These are phyloP conservation scores for Skeletonema marinoi DNA, from an alignment of 108 stramenopile species.

Conservation along the genomic window DNA sequence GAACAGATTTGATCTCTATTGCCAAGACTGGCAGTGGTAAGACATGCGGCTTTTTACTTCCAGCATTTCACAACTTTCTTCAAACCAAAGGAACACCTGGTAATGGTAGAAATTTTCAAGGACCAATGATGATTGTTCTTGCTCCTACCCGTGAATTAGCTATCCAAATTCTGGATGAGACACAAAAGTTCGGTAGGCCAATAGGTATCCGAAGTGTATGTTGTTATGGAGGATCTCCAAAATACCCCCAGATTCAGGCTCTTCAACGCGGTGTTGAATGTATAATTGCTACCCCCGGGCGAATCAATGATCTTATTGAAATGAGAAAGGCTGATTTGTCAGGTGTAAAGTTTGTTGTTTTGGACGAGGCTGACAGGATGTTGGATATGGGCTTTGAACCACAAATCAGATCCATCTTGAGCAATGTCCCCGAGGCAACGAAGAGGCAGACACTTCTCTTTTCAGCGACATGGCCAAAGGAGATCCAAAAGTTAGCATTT, in stretches of 20 bases:
- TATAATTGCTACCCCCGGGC: constrained; percentile 97
- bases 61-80: constrained; percentile 84
- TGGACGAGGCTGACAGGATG: constrained; percentile 95
- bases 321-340: constrained; percentile 89
- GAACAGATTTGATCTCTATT: constrained; percentile 95
- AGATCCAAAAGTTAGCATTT: constrained; percentile 95
- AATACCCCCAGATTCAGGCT: constrained; percentile 90
- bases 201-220: constrained; percentile 93
- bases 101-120: constrained; percentile 21
- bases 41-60: constrained; percentile 97
- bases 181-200: constrained; percentile 92
- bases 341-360: constrained; percentile 88
- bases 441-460: constrained; percentile 96
- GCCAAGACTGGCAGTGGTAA: constrained; percentile 98
- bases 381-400: constrained; percentile 99
- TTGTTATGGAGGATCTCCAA: constrained; percentile 96
- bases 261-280: constrained; percentile 88
- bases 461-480: constrained; percentile 98
- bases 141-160: constrained; percentile 99
- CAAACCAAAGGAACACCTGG: constrained; percentile 39
- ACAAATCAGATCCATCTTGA: constrained; percentile 96
- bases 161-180: constrained; percentile 96
- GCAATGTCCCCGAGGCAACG: constrained; percentile 67
- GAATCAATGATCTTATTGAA: constrained; percentile 97
- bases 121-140: constrained; percentile 83